phyloP scores from a whole-genome alignment of 2,329 filamentous ascomycete species.

The Teratosphaeriaceae sp. region DNA sequence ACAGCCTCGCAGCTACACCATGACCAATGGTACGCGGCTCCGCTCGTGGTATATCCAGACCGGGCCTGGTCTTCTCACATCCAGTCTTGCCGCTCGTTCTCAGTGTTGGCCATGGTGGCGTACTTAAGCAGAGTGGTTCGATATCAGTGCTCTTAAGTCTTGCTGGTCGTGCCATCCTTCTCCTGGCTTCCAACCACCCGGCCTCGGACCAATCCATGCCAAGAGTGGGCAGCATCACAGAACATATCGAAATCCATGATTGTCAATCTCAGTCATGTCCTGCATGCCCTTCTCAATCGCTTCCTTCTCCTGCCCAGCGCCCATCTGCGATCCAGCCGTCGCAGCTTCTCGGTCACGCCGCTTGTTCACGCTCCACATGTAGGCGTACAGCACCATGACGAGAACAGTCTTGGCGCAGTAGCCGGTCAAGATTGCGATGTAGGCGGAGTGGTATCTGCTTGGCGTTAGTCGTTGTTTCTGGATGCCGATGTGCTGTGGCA shows the following conservation, averaged over 20 bases:
- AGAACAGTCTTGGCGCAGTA: conserved; percentile 47
- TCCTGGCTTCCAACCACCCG: too few relatives aligned
- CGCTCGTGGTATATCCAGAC: too few relatives aligned
- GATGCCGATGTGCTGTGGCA: not conserved
- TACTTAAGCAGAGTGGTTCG: too few relatives aligned
- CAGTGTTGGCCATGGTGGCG: too few relatives aligned
- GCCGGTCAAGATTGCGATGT: conserved; percentile 50
- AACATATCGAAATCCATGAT: conserved; percentile 18
- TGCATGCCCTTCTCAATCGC: conserved; percentile 51
- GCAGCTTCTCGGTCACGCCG: conserved; percentile 44
- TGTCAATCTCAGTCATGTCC: conserved; percentile 38
- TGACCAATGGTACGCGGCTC: too few relatives aligned
- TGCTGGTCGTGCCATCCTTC: too few relatives aligned
- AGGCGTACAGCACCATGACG: conserved; percentile 47
- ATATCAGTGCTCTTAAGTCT: too few relatives aligned
- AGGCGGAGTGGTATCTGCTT: conserved; percentile 39
- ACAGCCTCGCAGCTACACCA: too few relatives aligned
- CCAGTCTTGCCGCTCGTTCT: not conserved
- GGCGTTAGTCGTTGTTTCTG: not conserved
- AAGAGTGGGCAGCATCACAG: not conserved
- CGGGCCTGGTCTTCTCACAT: not conserved
- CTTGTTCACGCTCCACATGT: conserved; percentile 51
- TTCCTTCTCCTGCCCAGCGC: conserved; percentile 41
- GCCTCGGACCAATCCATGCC: too few relatives aligned
- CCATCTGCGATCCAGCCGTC: conserved; percentile 21